Base-by-base conservation (phyloP, 139 green algal species). In the Chlorokybus atmophyticus region DNA sequence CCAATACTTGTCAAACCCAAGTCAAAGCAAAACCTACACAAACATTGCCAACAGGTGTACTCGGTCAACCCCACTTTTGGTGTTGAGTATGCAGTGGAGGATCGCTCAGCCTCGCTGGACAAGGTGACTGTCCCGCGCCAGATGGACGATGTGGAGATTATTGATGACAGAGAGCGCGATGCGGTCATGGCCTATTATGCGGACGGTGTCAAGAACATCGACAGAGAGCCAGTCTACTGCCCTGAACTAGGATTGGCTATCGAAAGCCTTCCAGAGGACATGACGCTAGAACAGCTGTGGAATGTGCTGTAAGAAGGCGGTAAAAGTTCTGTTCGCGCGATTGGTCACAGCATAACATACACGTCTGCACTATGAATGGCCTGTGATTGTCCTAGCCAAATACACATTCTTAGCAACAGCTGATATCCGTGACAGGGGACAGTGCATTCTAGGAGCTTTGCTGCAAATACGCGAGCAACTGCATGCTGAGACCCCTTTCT, bases 221-320 rank as follows among this genome's bases (percentile, higher is more conserved):
- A 14, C 19, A 62, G 40, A 32, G 73, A 81, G 31, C 74, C 71
- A 7, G 65, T 83, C 24, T 82, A 66, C 59, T 72, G 55, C 55
- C 10, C 64, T 2, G 74, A 83, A 42, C 62, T 87, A 3, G 80
- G 80, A 2, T 52, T 87, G 40, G 78, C 80, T 0, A 58, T 87
- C 0, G 78, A 87, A 72, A 30, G 55, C 38, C 63, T 81, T 19
- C 73, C 66, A 50, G 73, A 80, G 5, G 71, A 68, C 1, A 23
- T 75, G 5, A 80, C 79, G 0, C 40, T 82, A 3, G 65, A 82
- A 44, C 66, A 81, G 61, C 66, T 87, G 28, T 87, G 77, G 77
- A 81, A 66, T 44, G 72, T 84, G 42, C 29, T 84, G 10, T 86
- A 52, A 21, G 7, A n/a, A 10, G 5, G 42, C 42, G 14, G 38